These are phyloP conservation scores for Euphorbia corollata DNA, from an alignment of 441 rosid species.

Conservation along the genomic window DNA sequence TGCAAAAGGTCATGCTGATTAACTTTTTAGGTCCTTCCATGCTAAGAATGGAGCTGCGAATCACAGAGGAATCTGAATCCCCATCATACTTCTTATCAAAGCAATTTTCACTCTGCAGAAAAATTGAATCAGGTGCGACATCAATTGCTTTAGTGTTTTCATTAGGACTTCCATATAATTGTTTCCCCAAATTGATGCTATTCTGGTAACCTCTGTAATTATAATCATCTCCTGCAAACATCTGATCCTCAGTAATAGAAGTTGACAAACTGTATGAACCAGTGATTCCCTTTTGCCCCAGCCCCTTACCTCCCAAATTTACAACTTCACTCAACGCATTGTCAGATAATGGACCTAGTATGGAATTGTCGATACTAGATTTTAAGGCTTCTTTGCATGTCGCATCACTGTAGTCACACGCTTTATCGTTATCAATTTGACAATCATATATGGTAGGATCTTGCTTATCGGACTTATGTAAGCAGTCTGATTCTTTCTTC, in stretches of 20 bases:
- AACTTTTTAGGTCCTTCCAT: slow-evolving; percentile 27
- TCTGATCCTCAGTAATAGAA: slow-evolving; percentile 22
- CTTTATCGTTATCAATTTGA: slow-evolving; percentile 28
- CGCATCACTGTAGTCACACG: slow-evolving; percentile 20
- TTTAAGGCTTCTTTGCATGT: slow-evolving; percentile 22
- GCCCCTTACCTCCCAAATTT: slow-evolving; percentile 24
- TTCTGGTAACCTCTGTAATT: slow-evolving; percentile 9
- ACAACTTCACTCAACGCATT: slow-evolving; percentile 24
- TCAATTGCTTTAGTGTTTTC: slow-evolving; percentile 23
- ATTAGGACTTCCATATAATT: slow-evolving; percentile 21
- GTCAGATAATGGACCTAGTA: slow-evolving; percentile 15
- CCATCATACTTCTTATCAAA: slow-evolving; percentile 25
- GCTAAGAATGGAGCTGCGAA: slow-evolving; percentile 19
- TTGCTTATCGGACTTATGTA: slow-evolving; percentile 25
- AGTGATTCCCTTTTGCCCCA: slow-evolving; percentile 22
- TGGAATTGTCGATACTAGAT: slow-evolving; percentile 24
- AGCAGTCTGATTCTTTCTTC: slow-evolving; percentile 18
- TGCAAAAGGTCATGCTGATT: slow-evolving; percentile 43
- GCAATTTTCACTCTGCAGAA: slow-evolving; percentile 21
- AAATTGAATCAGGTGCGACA: slow-evolving; percentile 16
- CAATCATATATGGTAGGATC: slow-evolving; percentile 27
- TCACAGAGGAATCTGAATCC: slow-evolving; percentile 17
- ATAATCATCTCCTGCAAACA: slow-evolving; percentile 14
- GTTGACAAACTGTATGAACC: slow-evolving; percentile 24
- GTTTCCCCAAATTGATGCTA: slow-evolving; percentile 14